A percentile compares a stretch with the other conserved stretches of the same genome.
phyloP scores from a whole-genome alignment of 2,329 filamentous ascomycete genomes.

The Aspergillus sp. region DNA sequence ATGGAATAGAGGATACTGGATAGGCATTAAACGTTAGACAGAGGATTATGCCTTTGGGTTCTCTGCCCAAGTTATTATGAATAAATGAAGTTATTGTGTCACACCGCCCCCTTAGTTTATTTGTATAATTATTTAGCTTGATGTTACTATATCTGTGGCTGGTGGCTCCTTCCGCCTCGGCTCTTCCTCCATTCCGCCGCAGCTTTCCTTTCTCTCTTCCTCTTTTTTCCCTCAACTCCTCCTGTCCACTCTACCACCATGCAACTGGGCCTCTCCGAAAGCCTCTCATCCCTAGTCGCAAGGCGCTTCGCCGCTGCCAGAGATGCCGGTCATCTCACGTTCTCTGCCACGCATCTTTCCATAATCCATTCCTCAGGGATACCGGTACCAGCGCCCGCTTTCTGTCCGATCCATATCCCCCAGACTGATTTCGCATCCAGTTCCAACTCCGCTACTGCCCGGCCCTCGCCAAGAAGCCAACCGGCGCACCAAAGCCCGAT shows the following conservation, averaged over 20 bases:
- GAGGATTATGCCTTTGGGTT: no score
- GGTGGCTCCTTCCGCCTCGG: no score
- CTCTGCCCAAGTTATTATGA: no score
- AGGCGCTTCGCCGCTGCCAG: slow-evolving; percentile 27
- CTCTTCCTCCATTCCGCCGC: no score
- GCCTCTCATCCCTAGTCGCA: slow-evolving; percentile 26
- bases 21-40: no score
- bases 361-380: slow-evolving; percentile 25
- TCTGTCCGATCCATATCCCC: slow-evolving; percentile 2
- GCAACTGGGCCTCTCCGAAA: slow-evolving; percentile 29
- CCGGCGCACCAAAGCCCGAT: slow-evolving; percentile 14
- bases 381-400: slow-evolving; percentile 17
- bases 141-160: no score
- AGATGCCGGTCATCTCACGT: slow-evolving; percentile 27
- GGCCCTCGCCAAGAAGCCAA: slow-evolving; percentile 37
- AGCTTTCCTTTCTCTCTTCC: no score
- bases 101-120: no score
- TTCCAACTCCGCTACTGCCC: slow-evolving; percentile 43
- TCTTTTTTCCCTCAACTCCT: no score
- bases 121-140: no score
- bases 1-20: no score
- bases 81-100: no score
- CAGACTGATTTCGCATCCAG: slow-evolving; percentile 16
- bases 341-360: slow-evolving; percentile 32
- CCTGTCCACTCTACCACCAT: slow-evolving; percentile 15